A percentile compares a stretch with the other conserved stretches of the same genome.
Evolutionary conservation across 164 flowering plant species (phyloP).

Genomic region (Chimonanthus praecox): DNA sequence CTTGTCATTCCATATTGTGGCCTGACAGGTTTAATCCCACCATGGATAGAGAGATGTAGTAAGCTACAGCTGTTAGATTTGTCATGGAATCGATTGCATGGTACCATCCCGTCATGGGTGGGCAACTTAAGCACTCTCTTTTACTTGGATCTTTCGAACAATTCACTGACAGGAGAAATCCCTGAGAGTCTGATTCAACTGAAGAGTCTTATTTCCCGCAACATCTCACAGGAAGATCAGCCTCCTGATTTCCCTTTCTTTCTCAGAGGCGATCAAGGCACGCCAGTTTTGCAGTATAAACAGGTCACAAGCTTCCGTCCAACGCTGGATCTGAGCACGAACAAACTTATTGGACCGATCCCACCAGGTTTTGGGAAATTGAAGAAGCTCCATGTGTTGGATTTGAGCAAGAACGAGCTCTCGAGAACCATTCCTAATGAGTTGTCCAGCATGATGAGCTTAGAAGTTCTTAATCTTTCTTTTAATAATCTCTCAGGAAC

Average conservation of each 20-base stretch:
- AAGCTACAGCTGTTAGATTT: conserved; percentile 66
- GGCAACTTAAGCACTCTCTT: conserved; percentile 17
- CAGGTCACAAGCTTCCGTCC: conserved; percentile 15
- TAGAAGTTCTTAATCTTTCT: conserved; percentile 21
- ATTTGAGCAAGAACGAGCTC: conserved; percentile 15
- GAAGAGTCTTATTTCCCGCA: conserved; percentile 9
- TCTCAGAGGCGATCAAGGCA: conserved; percentile 1
- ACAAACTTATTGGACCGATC: conserved; percentile 17
- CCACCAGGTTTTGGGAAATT: conserved; percentile 20
- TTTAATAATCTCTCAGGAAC: conserved; percentile 18
- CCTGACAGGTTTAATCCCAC: conserved; percentile 57
- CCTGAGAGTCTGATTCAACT: conserved; percentile 20
- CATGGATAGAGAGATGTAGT: conserved; percentile 46
- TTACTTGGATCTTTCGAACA: conserved; percentile 28
- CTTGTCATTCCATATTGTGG: conserved; percentile 62
- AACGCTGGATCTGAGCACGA: conserved; percentile 15
- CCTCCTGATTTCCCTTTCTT: conserved; percentile 9
- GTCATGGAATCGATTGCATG: conserved; percentile 71
- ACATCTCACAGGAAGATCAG: not conserved
- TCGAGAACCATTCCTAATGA: conserved; percentile 11
- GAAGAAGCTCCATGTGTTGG: conserved; percentile 15
- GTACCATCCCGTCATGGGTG: conserved; percentile 35
- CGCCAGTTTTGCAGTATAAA: conserved; percentile 9
- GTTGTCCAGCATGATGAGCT: conserved; percentile 17
- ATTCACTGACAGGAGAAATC: conserved; percentile 20